These are phyloP conservation scores for Lophiostoma macrostomum DNA, from an alignment of 495 filamentous ascomycete species.

Conservation along the genomic window DNA sequence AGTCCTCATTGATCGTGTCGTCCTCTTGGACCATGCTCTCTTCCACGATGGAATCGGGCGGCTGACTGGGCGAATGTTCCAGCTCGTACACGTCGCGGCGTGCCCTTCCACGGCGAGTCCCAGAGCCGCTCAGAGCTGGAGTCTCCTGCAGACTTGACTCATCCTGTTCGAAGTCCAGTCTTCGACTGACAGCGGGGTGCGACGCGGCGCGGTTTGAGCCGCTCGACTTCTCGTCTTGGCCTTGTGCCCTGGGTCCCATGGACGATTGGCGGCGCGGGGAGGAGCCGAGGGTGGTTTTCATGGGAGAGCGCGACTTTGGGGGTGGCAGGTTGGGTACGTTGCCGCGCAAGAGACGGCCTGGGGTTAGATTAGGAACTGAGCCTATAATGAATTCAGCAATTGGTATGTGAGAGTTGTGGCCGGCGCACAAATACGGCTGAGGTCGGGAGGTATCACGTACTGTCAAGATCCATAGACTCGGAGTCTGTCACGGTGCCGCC, in stretches of 20 bases:
- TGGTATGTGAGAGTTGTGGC: not conserved
- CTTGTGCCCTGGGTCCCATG: constrained; percentile 38
- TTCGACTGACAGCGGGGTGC: constrained; percentile 40
- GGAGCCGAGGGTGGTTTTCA: constrained; percentile 55
- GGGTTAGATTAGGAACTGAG: constrained; percentile 46
- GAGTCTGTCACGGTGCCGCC: constrained; percentile 39
- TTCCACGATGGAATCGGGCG: constrained; percentile 8
- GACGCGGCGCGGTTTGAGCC: constrained; percentile 25
- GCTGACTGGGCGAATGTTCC: constrained; percentile 17
- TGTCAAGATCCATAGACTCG: constrained; percentile 48
- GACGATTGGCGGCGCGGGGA: constrained; percentile 51
- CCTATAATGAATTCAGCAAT: constrained; percentile 36
- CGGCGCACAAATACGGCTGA: not conserved
- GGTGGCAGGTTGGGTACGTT: constrained; percentile 44
- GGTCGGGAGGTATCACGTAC: constrained; percentile 36
- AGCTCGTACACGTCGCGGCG: constrained; percentile 25
- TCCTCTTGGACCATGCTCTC: constrained; percentile 30
- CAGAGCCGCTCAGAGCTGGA: constrained; percentile 14
- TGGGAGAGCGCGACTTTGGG: constrained; percentile 50
- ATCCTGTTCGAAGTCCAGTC: constrained; percentile 43
- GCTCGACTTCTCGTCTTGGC: not conserved
- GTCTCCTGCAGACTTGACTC: constrained; percentile 26
- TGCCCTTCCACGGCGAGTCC: not conserved
- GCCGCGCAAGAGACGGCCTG: constrained; percentile 36
- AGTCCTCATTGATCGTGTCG: constrained; percentile 13